Evolutionary conservation across 306 rosid species (phyloP), one percentile per base, ranked within the genome.

Genomic region (Coriaria nepalensis): DNA sequence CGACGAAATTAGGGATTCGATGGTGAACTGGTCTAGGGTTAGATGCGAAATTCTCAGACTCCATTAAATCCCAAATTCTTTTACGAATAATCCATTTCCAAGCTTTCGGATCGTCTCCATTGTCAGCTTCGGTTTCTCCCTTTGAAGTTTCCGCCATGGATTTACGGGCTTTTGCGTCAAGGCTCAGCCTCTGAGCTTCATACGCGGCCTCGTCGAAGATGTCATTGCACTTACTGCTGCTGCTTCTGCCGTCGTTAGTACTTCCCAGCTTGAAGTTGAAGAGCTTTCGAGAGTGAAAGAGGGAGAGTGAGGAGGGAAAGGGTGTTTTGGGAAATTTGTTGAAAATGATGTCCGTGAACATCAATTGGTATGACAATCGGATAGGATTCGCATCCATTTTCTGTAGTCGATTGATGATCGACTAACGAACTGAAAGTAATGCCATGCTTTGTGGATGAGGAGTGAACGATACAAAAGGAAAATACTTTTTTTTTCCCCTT

Each of bases 81-180:
- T 87, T 87, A 12, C 93, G 77, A 63, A 87, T 80, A 2, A 73
- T 57, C 96, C 96, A 87, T 64, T 87, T 87, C 96, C 94, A 87
- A 43, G 96, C 94, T 65, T 80, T 83, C 5, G 96, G 80, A 52
- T 83, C 78, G 11, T 70, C 70, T 39, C 59, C 71, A 0, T 9
- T 10, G 12, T 37, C 49, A n/a, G 15, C 42, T 36, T 41, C 33
- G 4, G 53, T 65, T 50, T 70, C 76, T 15, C 37, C 53, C 11
- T 14, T 37, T 0, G 79, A 74, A 55, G 77, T 47, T 61, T 63
- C 80, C 0, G 76, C 88, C 96, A 83, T 83, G 40, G 82, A 35
- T 13, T 53, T 45, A 4, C 81, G 76, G 52, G 93, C 94, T 56
- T 78, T 60, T n/a, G 93, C 76, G 50, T 87, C 96, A 37, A 80